These are phyloP conservation scores for Sugiyamaella sp. DNA, from an alignment of 1,139 yeast species.

Conservation along the genomic window DNA sequence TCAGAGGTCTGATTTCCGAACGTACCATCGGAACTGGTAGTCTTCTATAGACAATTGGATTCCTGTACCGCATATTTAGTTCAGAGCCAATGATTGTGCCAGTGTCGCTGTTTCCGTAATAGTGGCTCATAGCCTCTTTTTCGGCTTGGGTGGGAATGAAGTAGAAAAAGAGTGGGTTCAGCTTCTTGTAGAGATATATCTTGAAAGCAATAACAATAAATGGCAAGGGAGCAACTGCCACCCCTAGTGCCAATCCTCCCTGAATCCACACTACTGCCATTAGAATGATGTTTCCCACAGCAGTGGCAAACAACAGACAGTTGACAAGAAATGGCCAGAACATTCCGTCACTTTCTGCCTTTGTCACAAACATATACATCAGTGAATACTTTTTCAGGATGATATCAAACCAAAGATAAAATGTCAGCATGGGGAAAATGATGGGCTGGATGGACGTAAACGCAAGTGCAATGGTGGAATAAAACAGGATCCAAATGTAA, in stretches of 20 bases:
- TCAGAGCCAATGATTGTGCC: constrained; percentile 20
- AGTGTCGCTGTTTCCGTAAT: constrained; percentile 4
- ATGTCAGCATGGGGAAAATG: constrained; percentile 42
- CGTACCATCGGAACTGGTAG: constrained; percentile 44
- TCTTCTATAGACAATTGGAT: constrained; percentile 39
- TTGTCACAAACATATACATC: constrained; percentile 45
- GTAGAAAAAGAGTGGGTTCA: constrained; percentile 38
- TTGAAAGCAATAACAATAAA: constrained; percentile 40
- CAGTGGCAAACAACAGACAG: constrained; percentile 42
- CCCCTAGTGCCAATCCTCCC: constrained; percentile 43
- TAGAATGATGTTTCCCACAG: constrained; percentile 44
- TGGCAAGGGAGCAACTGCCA: constrained; percentile 41
- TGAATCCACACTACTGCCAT: constrained; percentile 47
- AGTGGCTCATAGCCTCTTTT: constrained; percentile 30
- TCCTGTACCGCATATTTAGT: constrained; percentile 37
- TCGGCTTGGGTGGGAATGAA: constrained; percentile 38
- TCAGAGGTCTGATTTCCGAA: constrained; percentile 30
- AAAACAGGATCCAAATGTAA: constrained; percentile 44
- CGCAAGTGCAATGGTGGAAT: constrained; percentile 45
- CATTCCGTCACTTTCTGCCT: constrained; percentile 46
- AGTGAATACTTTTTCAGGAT: constrained; percentile 44
- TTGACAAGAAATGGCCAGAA: constrained; percentile 46
- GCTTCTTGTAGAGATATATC: constrained; percentile 29
- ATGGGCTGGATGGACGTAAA: constrained; percentile 48
- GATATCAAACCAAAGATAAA: constrained; percentile 40